Evolutionary conservation across 768 basidiomycete genomes (phyloP), one percentile per base, ranked within the genome.

Genomic region (Hygrophorus russula): DNA sequence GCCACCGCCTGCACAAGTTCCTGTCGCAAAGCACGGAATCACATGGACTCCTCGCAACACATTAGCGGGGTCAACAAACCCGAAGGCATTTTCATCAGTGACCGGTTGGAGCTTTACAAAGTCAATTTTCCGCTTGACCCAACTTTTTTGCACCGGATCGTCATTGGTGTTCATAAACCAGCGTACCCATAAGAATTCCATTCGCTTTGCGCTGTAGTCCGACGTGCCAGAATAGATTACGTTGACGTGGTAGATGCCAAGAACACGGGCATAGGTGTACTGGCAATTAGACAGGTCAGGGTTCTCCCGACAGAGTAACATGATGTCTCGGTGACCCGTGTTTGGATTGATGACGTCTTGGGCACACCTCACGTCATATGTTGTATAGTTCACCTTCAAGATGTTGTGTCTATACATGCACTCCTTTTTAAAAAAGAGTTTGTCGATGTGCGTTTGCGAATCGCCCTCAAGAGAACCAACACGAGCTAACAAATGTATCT

Each of bases 101-200:
- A 53, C 41, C 0, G 51, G 51, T 1, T 54, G 38, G 31, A 61
- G 63, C 0, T 46, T 44, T 2, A 64, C 12, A 4, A 28, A 46
- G 27, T 53, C 53, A 5, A 57, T 53, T 7, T 19, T 14, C 17
- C 36, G n/a, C 0, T 7, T 38, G 52, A 10, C 32, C 35, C 39
- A 30, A 14, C 33, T 20, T 38, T 14, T n/a, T 10, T 39, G 5
- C 9, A 8, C 15, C 13, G 1, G 48, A 39, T 19, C 55, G 46
- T 2, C 24, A 34, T 15, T 55, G 45, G 15, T 13, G 8, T n/a
- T 24, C 15, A 19, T 28, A 36, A 56, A 59, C 64, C 66, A 66
- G 2, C 59, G 41, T 0, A 68, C 63, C 56, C 55, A 64, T 1
- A 66, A 47, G 15, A 67, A 44, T 12, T 62, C 55, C 32, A 66